Conservation (phyloP, 2,329 filamentous ascomycete species). For the Fusarium sp. region DNA sequence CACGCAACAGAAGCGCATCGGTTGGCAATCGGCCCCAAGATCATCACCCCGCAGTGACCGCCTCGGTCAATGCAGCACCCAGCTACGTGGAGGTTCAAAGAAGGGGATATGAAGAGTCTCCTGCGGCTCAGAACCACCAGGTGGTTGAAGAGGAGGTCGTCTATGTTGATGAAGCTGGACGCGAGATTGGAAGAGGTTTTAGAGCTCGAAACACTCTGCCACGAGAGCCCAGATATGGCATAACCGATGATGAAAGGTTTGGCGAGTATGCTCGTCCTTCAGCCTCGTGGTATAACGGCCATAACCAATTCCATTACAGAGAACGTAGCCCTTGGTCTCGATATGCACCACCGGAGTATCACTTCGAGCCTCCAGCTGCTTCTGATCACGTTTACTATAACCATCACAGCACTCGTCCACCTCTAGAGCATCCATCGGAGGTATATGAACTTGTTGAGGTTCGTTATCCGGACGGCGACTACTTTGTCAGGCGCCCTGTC, state of each 20-base stretch:
- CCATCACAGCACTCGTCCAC: conserved; percentile 3
- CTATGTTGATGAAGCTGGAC: conserved; percentile 44
- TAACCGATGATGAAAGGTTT: conserved; percentile 13
- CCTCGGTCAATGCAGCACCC: not conserved
- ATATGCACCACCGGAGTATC: conserved; percentile 20
- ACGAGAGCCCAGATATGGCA: conserved; percentile 12
- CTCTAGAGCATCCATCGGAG: conserved; percentile 40
- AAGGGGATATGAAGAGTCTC: conserved; percentile 1
- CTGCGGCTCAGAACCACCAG: conserved; percentile 10
- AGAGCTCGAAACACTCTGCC: conserved; percentile 35
- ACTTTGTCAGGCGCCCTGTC: conserved; percentile 60
- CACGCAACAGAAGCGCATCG: conserved; percentile 35
- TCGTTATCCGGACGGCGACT: conserved; percentile 59
- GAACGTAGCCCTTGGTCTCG: conserved; percentile 17
- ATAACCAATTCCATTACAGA: conserved; percentile 19
- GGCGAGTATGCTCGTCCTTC: conserved; percentile 5
- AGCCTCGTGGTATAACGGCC: conserved; percentile 22
- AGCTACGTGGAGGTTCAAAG: conserved; percentile 14
- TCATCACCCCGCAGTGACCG: not conserved
- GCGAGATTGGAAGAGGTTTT: conserved; percentile 40
- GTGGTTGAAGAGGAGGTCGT: conserved; percentile 41
- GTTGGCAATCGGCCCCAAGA: conserved; percentile 32
- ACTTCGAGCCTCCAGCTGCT: conserved; percentile 10
- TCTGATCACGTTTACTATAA: conserved; percentile 27
- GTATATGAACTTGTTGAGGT: conserved; percentile 62